Evolutionary conservation across 2,329 filamentous ascomycete species (phyloP), one percentile per base, ranked within the genome.

Genomic region (Pyrenophora teres): DNA sequence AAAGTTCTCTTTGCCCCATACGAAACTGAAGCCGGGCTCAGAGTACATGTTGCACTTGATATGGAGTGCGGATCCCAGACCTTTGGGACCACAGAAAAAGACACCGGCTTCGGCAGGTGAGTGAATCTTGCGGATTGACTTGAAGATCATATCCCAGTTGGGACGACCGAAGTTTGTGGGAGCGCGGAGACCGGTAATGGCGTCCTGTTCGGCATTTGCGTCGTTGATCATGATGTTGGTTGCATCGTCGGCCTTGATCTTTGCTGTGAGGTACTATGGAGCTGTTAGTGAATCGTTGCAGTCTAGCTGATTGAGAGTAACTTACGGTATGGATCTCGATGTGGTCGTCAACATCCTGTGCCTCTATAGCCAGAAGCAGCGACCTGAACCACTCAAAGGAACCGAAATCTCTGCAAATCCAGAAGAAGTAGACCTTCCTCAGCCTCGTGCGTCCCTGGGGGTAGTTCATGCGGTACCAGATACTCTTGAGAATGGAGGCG

Each of bases 141-240:
- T 84, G 78, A 94, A 94, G 65, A 95, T 89, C 84, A 90, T 90
- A 70, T 94, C 89, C 90, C 90, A 94, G 76, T 94, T 93, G 13
- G 90, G 90, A 19, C 89, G 81, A 46, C 90, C 90, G 70, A 94
- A 92, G 77, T 92, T 94, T 37, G 90, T 94, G 16, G 89, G 89
- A 47, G 89, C 87, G 41, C 89, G 83, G 25, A 94, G 81, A 47
- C 90, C 90, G 0, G 90, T 94, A 70, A 94, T 92, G 65, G 89
- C 86, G 72, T 94, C 89, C 74, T 88, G 88, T 71, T 93, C 88
- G 60, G 88, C 87, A 68, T 92, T 90, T 71, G 87, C 89, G 65
- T 92, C 89, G 77, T 93, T 92, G 80, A 93, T 92, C 89, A 93
- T 93, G 77, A 94, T 93, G 77, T 94, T 93, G 39, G 89, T 92